phyloP scores from a whole-genome alignment of 2,329 filamentous ascomycete genomes.

The Epichloe sp. region DNA sequence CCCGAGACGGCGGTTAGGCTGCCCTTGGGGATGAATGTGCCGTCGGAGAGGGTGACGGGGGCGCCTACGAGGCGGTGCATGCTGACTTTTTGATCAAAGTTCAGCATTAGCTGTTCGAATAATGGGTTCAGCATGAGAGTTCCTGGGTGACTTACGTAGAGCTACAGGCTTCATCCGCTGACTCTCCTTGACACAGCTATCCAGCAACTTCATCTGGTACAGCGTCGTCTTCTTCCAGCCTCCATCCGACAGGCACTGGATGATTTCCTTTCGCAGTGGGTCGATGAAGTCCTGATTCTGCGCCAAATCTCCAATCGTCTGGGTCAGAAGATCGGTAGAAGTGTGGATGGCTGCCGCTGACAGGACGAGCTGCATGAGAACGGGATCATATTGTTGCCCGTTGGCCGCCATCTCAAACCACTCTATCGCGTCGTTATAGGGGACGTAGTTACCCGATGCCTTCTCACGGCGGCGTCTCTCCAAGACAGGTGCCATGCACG shows the following conservation, averaged over 20 bases:
- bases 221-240: constrained; percentile 4
- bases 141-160: constrained; percentile 8
- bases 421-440: constrained; percentile 34
- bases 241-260: neutral
- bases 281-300: constrained; percentile 23
- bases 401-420: constrained; percentile 37
- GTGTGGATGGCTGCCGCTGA: constrained; percentile 41
- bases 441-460: constrained; percentile 11
- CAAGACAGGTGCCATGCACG: neutral
- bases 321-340: constrained; percentile 21
- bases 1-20: neutral
- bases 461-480: neutral
- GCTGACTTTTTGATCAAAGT: neutral
- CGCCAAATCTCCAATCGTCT: constrained; percentile 20
- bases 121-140: no score
- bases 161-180: constrained; percentile 30
- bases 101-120: neutral
- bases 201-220: constrained; percentile 26
- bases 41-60: constrained; percentile 6
- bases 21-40: constrained; percentile 5
- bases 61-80: constrained; percentile 2
- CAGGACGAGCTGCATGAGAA: constrained; percentile 10
- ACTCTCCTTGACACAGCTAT: constrained; percentile 35
- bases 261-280: constrained; percentile 28
- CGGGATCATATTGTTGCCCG: constrained; percentile 4